Evolutionary conservation across 2,329 filamentous ascomycete genomes (phyloP).

Genomic region (Cercospora sojina): DNA sequence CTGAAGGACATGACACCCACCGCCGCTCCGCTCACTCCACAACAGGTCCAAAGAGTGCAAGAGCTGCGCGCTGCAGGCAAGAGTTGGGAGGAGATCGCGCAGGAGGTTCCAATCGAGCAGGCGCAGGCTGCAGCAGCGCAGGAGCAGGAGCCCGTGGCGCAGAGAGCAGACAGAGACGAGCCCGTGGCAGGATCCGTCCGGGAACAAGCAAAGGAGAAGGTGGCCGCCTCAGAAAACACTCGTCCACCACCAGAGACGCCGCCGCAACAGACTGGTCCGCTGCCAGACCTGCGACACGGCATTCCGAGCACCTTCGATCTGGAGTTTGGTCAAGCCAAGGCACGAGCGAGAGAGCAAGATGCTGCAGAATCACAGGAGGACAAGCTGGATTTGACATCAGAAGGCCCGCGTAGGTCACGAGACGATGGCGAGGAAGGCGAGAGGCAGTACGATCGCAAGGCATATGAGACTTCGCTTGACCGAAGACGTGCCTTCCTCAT

Average conservation of each 20-base stretch:
- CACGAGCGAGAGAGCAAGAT: slow-evolving; percentile 25
- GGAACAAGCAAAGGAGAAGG: slow-evolving; percentile 31
- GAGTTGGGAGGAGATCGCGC: slow-evolving; percentile 14
- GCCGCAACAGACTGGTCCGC: slow-evolving; percentile 52
- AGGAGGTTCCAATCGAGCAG: slow-evolving; percentile 9
- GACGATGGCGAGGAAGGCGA: slow-evolving; percentile 55
- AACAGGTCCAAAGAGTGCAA: slow-evolving; percentile 3
- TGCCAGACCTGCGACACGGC: slow-evolving; percentile 90
- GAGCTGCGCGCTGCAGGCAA: slow-evolving; percentile 13
- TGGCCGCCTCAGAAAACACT: slow-evolving; percentile 32
- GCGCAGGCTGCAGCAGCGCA: slow-evolving; percentile 1
- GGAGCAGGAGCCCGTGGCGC: slow-evolving; percentile 34
- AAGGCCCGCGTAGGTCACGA: slow-evolving; percentile 17
- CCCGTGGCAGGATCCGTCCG: slow-evolving; percentile 31
- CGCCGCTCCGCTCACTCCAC: background rate
- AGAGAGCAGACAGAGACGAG: slow-evolving; percentile 33
- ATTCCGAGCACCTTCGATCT: slow-evolving; percentile 87
- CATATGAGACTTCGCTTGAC: slow-evolving; percentile 89
- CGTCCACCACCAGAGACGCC: slow-evolving; percentile 17
- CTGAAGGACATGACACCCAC: slow-evolving; percentile 13
- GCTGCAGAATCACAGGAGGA: slow-evolving; percentile 36
- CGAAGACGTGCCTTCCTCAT: slow-evolving; percentile 73
- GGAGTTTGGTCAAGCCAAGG: slow-evolving; percentile 59
- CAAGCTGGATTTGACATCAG: slow-evolving; percentile 27
- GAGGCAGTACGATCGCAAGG: slow-evolving; percentile 69